Evolutionary conservation across 257 asterid species (phyloP).

Genomic region (Fraxinus quadrangulata): DNA sequence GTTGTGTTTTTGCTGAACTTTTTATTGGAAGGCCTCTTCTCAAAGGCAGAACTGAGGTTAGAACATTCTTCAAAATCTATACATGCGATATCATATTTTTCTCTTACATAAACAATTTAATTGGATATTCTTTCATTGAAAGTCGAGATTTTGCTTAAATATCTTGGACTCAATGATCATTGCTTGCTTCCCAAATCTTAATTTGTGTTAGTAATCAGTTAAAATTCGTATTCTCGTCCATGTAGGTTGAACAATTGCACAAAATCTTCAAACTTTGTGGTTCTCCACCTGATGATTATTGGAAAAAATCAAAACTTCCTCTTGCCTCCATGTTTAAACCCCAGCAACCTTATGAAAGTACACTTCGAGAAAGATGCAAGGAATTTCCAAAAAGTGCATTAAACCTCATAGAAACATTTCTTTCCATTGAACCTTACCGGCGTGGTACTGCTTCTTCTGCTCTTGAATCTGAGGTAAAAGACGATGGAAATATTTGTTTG

Average conservation of each 20-base stretch:
- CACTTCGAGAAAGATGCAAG: constrained; percentile 73
- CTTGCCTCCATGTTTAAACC: constrained; percentile 88
- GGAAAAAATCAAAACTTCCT: constrained; percentile 74
- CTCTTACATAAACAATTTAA: too few relatives aligned
- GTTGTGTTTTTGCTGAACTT: constrained; percentile 93
- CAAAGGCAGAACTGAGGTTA: constrained; percentile 94
- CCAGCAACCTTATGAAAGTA: constrained; percentile 75
- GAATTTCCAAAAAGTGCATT: constrained; percentile 78
- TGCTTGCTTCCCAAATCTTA: neutral
- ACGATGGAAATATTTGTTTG: neutral
- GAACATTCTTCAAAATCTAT: constrained; percentile 2
- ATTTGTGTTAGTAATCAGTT: neutral
- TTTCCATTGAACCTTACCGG: constrained; percentile 65
- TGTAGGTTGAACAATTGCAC: constrained; percentile 92
- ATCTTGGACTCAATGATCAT: neutral
- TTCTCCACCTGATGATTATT: constrained; percentile 79
- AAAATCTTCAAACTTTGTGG: constrained; percentile 88
- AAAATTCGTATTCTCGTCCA: neutral
- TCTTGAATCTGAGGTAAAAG: constrained; percentile 64
- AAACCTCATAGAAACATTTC: constrained; percentile 63
- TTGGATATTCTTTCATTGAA: neutral
- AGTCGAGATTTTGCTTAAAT: neutral
- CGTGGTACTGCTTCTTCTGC: constrained; percentile 83
- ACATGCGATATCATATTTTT: too few relatives aligned
- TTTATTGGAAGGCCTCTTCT: constrained; percentile 84